Percentiles rank a stretch among this genome's conserved stretches.
These are phyloP conservation scores for Metroxylon sagu DNA, from an alignment of 176 grass and related monocot genomes.

Conservation along the genomic window DNA sequence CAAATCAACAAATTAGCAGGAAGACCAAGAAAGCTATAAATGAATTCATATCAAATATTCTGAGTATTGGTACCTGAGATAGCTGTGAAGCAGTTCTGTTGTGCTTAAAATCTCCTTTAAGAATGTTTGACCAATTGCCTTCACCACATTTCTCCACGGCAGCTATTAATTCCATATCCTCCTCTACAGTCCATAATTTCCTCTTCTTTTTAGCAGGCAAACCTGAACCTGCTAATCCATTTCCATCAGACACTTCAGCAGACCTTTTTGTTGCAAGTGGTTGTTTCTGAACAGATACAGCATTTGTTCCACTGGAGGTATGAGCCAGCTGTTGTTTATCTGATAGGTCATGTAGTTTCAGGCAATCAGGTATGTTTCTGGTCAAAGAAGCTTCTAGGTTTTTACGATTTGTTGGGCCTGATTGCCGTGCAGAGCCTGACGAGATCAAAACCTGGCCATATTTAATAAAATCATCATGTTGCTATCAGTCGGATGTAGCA, in stretches of 20 bases:
- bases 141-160: conserved; percentile 73
- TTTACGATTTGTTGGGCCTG: conserved; percentile 31
- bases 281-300: conserved; percentile 42
- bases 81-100: conserved; percentile 63
- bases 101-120: conserved; percentile 55
- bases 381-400: conserved; percentile 23
- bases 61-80: conserved; percentile 41
- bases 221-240: conserved; percentile 21
- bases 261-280: conserved; percentile 28
- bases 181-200: conserved; percentile 90
- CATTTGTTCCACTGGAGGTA: conserved; percentile 23
- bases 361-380: conserved; percentile 36
- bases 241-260: conserved; percentile 43
- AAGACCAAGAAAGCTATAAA: no score
- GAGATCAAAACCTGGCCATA: conserved; percentile 52
- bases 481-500: no score
- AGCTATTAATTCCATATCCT: conserved; percentile 62
- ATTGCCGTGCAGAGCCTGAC: conserved; percentile 30
- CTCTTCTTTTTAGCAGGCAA: conserved; percentile 55
- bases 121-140: conserved; percentile 72
- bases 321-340: conserved; percentile 58
- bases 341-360: conserved; percentile 32
- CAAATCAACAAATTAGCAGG: no score
- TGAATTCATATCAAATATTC: no score
- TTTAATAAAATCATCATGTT: not conserved